These are phyloP conservation scores for Kokia cookei DNA, from an alignment of 441 rosid species.

Conservation along the genomic window DNA sequence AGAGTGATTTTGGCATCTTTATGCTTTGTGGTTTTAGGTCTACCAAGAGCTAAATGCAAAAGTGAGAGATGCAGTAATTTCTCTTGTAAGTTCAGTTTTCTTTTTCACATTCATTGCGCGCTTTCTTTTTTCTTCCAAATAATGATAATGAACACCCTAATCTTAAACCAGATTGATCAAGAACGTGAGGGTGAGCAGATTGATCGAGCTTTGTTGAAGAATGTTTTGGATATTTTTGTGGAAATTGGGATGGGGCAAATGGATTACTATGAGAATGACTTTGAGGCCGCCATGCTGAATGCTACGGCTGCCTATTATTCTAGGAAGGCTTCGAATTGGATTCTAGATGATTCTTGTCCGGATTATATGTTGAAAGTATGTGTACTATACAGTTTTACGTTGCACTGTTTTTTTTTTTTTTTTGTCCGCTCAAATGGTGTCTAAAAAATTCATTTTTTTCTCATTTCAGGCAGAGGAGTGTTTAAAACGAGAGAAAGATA, in stretches of 20 bases:
- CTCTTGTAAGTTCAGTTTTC: conserved; percentile 20
- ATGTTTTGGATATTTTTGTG: conserved; percentile 39
- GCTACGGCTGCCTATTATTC: conserved; percentile 42
- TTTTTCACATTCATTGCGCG: not conserved
- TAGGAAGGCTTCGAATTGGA: conserved; percentile 45
- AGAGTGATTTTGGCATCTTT: not conserved
- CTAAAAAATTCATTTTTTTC: conserved; percentile 8
- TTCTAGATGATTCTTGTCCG: conserved; percentile 37
- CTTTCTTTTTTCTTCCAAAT: not conserved
- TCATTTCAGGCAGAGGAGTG: conserved; percentile 33
- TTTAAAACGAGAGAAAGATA: conserved; percentile 37
- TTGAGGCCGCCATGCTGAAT: conserved; percentile 35
- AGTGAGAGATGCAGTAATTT: conserved; percentile 42
- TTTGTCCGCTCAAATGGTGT: not conserved
- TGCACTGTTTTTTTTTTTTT: not conserved
- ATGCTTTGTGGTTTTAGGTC: conserved; percentile 21
- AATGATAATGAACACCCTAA: not conserved
- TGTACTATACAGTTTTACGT: not conserved
- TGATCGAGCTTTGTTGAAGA: conserved; percentile 40
- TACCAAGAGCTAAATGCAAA: conserved; percentile 21
- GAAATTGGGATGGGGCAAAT: conserved; percentile 46
- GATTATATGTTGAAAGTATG: conserved; percentile 40
- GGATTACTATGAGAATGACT: conserved; percentile 31
- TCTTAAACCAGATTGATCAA: conserved; percentile 30
- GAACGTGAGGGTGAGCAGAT: conserved; percentile 46